These are phyloP conservation scores for Penicillium rolfsii DNA, from an alignment of 2,329 filamentous ascomycete genomes.

Conservation along the genomic window DNA sequence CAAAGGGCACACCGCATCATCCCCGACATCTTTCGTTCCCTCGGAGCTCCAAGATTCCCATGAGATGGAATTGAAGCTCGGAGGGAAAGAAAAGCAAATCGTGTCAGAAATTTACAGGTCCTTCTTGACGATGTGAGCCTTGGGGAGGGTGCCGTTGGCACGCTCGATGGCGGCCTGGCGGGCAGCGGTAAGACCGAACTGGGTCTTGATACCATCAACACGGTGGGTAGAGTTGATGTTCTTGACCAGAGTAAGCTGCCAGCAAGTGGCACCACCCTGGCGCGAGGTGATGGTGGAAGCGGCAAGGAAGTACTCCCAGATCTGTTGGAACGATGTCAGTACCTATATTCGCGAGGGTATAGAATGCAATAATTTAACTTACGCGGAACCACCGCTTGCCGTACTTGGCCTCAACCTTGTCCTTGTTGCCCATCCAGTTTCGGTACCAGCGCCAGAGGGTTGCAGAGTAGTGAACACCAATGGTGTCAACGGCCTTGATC, in stretches of 20 bases:
- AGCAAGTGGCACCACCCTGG: conserved; percentile 83
- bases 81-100: not conserved
- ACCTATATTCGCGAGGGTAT: not conserved
- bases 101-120: conserved; percentile 26
- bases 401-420: conserved; percentile 94
- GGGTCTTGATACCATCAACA: conserved; percentile 70
- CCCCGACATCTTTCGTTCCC: not conserved
- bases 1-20: conserved; percentile 2
- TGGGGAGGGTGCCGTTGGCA: conserved; percentile 40
- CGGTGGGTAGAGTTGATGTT: conserved; percentile 87
- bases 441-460: conserved; percentile 98
- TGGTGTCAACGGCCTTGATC: conserved; percentile 87
- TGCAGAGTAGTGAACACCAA: conserved; percentile 95
- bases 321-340: conserved; percentile 51
- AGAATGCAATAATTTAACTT: conserved; percentile 47
- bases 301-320: conserved; percentile 90
- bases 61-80: not conserved
- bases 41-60: not conserved
- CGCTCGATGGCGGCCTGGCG: conserved; percentile 52
- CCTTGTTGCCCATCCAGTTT: conserved; percentile 93
- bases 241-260: conserved; percentile 84
- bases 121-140: conserved; percentile 40
- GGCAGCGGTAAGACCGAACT: conserved; percentile 71
- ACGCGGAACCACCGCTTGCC: conserved; percentile 94
- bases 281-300: conserved; percentile 82